These are phyloP conservation scores for Leishmania gerbilli DNA, from an alignment of 208 protist species.

Conservation along the genomic window DNA sequence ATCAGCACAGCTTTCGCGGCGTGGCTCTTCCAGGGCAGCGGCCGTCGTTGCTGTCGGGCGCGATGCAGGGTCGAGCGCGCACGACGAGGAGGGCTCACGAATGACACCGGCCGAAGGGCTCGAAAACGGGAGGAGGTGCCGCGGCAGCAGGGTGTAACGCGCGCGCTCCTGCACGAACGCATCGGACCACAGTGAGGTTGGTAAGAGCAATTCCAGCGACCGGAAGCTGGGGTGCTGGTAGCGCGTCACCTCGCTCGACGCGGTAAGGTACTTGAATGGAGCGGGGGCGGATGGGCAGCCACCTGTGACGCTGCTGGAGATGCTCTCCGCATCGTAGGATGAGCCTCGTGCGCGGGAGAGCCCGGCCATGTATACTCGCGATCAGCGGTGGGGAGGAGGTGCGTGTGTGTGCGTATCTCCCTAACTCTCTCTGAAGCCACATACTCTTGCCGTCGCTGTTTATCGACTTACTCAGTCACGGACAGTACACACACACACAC, in stretches of 20 bases:
- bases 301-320: neutral
- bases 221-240: constrained; percentile 20
- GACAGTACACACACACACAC: no score
- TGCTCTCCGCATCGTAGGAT: neutral
- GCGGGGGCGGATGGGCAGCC: neutral
- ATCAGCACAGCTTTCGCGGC: neutral
- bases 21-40: neutral
- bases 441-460: neutral
- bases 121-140: neutral
- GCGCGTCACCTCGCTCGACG: constrained; percentile 4
- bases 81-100: neutral
- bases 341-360: neutral
- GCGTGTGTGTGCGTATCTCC: neutral
- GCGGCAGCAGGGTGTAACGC: constrained; percentile 11
- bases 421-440: neutral
- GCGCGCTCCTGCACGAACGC: constrained; percentile 28
- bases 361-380: neutral
- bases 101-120: neutral
- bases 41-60: neutral
- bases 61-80: neutral
- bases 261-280: neutral
- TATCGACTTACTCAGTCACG: neutral
- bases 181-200: constrained; percentile 29
- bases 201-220: constrained; percentile 23
- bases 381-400: neutral